These are phyloP conservation scores for Harringtonia lauricola DNA, from an alignment of 2,329 filamentous ascomycete genomes.

Conservation along the genomic window DNA sequence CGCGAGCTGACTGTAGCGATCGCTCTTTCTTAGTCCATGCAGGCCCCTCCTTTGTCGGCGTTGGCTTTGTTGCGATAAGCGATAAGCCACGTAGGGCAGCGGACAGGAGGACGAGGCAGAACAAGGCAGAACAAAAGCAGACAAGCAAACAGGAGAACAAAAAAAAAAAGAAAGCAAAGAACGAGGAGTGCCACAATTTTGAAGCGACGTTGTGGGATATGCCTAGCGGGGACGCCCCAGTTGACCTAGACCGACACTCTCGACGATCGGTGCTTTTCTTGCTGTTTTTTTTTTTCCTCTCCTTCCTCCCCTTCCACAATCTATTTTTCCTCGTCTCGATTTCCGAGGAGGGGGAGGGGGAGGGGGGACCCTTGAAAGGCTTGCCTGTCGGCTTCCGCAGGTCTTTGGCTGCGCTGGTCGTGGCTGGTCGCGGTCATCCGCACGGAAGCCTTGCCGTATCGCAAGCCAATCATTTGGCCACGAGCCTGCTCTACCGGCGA, in stretches of 20 bases:
- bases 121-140: background rate
- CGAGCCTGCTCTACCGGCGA: constrained; percentile 1
- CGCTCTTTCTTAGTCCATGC: too few species aligned
- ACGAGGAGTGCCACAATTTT: too few species aligned
- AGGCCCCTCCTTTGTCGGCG: background rate
- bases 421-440: too few species aligned
- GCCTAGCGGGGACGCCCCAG: too few species aligned
- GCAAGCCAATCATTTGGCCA: constrained; percentile 12
- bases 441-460: constrained; percentile 3
- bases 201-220: too few species aligned
- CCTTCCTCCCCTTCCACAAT: background rate
- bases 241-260: too few species aligned
- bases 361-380: too few species aligned
- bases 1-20: background rate
- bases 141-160: background rate
- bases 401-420: background rate
- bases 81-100: background rate
- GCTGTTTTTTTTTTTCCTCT: too few species aligned
- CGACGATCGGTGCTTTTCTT: too few species aligned
- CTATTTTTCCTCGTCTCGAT: background rate
- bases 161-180: background rate
- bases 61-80: background rate
- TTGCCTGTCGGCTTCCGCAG: too few species aligned
- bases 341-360: too few species aligned
- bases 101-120: background rate